These are phyloP conservation scores for Fusarium concolor DNA, from an alignment of 2,329 filamentous ascomycete genomes.

Conservation along the genomic window DNA sequence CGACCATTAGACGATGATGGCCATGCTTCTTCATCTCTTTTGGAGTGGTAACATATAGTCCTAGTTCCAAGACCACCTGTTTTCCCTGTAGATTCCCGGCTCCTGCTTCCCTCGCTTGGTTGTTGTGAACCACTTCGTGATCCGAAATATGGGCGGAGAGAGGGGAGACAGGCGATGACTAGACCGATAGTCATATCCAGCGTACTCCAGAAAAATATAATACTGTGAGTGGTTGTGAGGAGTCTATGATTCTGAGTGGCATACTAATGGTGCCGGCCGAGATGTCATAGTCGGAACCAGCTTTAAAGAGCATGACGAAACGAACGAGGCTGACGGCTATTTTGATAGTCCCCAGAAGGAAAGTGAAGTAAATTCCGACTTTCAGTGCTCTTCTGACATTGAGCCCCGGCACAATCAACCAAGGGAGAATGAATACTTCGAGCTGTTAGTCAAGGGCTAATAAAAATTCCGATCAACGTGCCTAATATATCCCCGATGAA, in stretches of 20 bases:
- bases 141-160: slow-evolving; percentile 35
- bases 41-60: neutral
- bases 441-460: neutral
- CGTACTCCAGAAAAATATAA: slow-evolving; percentile 20
- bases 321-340: slow-evolving; percentile 27
- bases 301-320: slow-evolving; percentile 24
- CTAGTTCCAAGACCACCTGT: neutral
- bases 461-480: fast-evolving
- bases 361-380: slow-evolving; percentile 34
- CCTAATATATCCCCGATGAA: slow-evolving; percentile 26
- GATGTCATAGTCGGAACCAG: slow-evolving; percentile 13
- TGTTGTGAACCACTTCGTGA: neutral
- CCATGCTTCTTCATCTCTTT: neutral
- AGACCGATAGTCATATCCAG: slow-evolving; percentile 36
- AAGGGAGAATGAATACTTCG: slow-evolving; percentile 26
- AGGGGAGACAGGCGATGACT: slow-evolving; percentile 33
- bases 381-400: slow-evolving; percentile 10
- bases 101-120: neutral
- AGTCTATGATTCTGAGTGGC: no score
- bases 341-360: slow-evolving; percentile 34
- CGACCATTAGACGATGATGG: neutral
- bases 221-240: neutral
- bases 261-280: slow-evolving; percentile 19
- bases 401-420: slow-evolving; percentile 25
- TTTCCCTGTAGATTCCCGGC: neutral